phyloP scores from a whole-genome alignment of 805 yeast species.

The Candida taoyuanica region DNA sequence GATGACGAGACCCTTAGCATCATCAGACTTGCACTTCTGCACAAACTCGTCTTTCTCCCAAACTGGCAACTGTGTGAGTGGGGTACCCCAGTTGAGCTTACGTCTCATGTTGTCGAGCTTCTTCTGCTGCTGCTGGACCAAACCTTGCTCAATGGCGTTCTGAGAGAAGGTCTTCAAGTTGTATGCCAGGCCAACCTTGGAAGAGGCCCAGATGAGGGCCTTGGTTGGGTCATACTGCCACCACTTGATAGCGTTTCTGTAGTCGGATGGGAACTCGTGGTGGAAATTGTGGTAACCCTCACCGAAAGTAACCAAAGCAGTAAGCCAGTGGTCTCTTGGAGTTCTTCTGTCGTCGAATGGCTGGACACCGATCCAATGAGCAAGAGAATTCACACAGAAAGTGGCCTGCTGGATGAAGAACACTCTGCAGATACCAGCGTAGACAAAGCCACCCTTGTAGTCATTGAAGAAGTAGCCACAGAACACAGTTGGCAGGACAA shows the following conservation, averaged over 20 bases:
- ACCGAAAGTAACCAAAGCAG: slow-evolving; percentile 81
- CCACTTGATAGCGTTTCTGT: slow-evolving; percentile 85
- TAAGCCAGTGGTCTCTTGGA: slow-evolving; percentile 76
- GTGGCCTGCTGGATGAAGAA: slow-evolving; percentile 78
- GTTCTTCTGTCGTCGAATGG: slow-evolving; percentile 87
- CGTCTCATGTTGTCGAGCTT: slow-evolving; percentile 60
- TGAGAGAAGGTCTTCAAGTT: slow-evolving; percentile 73
- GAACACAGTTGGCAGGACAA: slow-evolving; percentile 55
- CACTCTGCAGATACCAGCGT: slow-evolving; percentile 69
- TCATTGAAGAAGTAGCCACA: slow-evolving; percentile 57
- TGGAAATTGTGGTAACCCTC: slow-evolving; percentile 91
- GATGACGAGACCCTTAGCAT: slow-evolving; percentile 51
- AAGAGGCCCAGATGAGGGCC: slow-evolving; percentile 50
- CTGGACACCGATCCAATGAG: slow-evolving; percentile 83
- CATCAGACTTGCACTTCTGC: slow-evolving; percentile 35
- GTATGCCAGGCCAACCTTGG: slow-evolving; percentile 61
- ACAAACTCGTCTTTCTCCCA: slow-evolving; percentile 66
- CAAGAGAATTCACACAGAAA: slow-evolving; percentile 80
- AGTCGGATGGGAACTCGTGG: slow-evolving; percentile 86
- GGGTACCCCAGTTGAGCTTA: slow-evolving; percentile 71
- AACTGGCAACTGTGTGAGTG: slow-evolving; percentile 60
- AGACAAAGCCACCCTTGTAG: slow-evolving; percentile 68
- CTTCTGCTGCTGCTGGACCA: slow-evolving; percentile 80
- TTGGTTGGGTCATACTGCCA: slow-evolving; percentile 87
- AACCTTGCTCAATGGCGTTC: slow-evolving; percentile 78